Evolutionary conservation across 139 green algal genomes (phyloP).

Genomic region (Coelastrella sp.): DNA sequence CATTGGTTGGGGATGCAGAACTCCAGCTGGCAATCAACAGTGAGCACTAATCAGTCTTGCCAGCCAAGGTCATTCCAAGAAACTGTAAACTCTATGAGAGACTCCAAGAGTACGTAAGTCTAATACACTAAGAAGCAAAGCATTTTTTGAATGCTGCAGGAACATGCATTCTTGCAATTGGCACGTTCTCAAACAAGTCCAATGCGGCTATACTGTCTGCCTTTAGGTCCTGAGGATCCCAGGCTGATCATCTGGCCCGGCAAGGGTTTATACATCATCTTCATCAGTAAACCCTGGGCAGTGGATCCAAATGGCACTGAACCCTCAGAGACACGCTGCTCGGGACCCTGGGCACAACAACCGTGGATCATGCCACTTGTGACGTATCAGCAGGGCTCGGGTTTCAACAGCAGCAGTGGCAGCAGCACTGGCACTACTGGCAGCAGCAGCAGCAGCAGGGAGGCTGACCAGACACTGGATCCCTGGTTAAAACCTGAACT

Average conservation of each 20-base stretch:
- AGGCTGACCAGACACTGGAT: background rate
- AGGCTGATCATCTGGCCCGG: slow-evolving; percentile 40
- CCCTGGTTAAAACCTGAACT: slow-evolving; percentile 16
- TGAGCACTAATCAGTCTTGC: no score
- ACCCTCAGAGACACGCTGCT: slow-evolving; percentile 16
- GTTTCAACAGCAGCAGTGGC: background rate
- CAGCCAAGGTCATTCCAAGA: no score
- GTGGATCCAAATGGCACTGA: background rate
- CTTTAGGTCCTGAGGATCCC: slow-evolving; percentile 37
- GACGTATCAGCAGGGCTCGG: background rate
- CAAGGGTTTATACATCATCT: slow-evolving; percentile 49
- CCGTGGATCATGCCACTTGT: slow-evolving; percentile 26
- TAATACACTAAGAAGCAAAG: no score
- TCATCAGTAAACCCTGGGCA: slow-evolving; percentile 31
- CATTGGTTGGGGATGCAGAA: no score
- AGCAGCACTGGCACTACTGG: background rate
- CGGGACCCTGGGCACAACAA: slow-evolving; percentile 34
- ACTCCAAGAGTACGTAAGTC: no score
- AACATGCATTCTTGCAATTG: no score
- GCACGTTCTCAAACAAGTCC: no score
- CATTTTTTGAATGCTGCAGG: no score
- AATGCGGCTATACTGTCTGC: no score
- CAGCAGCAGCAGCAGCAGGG: slow-evolving; percentile 20
- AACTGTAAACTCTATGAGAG: no score
- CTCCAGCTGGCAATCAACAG: no score